phyloP scores from a whole-genome alignment of 768 basidiomycete species.

The Pisolithus sp. region DNA sequence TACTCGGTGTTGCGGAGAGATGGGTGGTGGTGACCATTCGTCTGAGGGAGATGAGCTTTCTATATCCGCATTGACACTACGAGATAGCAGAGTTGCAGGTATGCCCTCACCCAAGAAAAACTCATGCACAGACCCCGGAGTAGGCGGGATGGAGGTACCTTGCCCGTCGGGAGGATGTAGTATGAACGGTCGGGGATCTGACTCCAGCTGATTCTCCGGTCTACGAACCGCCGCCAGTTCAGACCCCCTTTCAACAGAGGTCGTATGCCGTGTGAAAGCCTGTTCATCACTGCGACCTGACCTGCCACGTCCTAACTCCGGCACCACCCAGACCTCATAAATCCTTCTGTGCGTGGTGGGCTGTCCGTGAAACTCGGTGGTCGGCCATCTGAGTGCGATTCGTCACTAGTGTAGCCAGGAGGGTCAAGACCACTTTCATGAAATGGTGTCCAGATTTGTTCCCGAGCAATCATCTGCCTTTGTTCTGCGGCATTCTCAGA shows the following conservation, averaged over 20 bases:
- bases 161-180: neutral
- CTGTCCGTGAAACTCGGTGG: neutral
- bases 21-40: neutral
- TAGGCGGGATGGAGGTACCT: neutral
- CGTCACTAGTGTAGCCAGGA: neutral
- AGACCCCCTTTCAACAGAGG: neutral
- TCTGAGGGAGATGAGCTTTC: neutral
- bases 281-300: neutral
- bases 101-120: neutral
- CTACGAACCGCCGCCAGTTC: neutral
- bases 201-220: neutral
- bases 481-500: slow-evolving; percentile 41
- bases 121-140: neutral
- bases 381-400: neutral
- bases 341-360: neutral
- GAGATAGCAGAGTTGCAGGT: neutral
- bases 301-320: neutral
- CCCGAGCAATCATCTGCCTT: slow-evolving; percentile 32
- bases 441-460: slow-evolving; percentile 24
- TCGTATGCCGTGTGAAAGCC: neutral
- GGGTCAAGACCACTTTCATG: slow-evolving; percentile 6
- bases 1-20: neutral
- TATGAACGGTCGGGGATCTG: neutral
- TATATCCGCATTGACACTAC: neutral
- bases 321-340: neutral